Conservation (phyloP, 805 yeast species). For the Vanderwaltozyma verrucispora region DNA sequence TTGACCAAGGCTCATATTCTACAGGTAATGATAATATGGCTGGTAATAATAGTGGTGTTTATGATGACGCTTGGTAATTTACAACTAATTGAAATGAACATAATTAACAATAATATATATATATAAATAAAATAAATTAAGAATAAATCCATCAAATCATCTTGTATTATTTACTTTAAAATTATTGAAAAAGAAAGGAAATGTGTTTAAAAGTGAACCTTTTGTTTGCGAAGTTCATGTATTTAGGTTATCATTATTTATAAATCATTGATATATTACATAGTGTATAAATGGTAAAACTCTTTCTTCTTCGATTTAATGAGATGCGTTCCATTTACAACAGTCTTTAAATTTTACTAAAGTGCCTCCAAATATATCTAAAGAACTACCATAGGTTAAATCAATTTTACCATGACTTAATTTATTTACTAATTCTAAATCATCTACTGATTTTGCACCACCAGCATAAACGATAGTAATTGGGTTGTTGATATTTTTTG, state of each 20-base stretch:
- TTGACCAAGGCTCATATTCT: conserved; percentile 26
- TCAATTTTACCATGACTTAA: conserved; percentile 80
- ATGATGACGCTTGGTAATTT: conserved; percentile 27
- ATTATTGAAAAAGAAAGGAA: neutral
- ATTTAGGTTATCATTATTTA: too few relatives aligned
- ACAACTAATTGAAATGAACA: neutral
- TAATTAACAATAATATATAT: neutral
- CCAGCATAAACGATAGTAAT: conserved; percentile 91
- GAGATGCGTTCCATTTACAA: conserved; percentile 54
- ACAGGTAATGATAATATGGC: conserved; percentile 13
- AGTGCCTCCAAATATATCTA: conserved; percentile 90
- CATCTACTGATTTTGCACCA: conserved; percentile 73
- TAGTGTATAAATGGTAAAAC: too few relatives aligned
- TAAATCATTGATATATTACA: too few relatives aligned
- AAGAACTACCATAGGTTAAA: conserved; percentile 83
- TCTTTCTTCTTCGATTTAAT: neutral
- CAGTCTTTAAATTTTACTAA: conserved; percentile 69
- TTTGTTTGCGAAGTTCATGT: too few relatives aligned
- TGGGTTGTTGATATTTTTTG: conserved; percentile 29
- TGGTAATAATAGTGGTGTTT: conserved; percentile 20
- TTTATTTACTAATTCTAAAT: conserved; percentile 51
- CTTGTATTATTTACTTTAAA: conserved; percentile 1
- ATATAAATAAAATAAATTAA: neutral
- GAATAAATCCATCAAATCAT: neutral
- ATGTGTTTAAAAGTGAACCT: too few relatives aligned